phyloP scores from a whole-genome alignment of 768 basidiomycete genomes.

The Suillus fuscotomentosus region DNA sequence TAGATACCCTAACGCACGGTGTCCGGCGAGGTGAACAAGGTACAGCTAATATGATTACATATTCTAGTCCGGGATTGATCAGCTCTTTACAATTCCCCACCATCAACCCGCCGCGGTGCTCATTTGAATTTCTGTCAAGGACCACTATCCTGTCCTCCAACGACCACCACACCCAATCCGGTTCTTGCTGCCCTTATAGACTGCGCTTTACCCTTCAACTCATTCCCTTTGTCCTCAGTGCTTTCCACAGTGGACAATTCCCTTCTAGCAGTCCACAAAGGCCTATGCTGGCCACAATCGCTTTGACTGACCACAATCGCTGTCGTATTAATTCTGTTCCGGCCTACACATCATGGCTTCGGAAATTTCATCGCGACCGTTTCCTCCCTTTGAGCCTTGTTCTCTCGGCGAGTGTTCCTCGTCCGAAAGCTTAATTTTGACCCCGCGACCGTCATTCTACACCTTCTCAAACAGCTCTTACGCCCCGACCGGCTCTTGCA shows the following conservation, averaged over 20 bases:
- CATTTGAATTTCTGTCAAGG: neutral
- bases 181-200: constrained; percentile 3
- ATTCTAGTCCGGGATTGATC: neutral
- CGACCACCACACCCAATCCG: constrained; percentile 5
- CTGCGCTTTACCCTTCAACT: neutral
- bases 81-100: neutral
- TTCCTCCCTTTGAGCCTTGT: constrained; percentile 12
- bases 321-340: constrained; percentile 12
- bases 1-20: constrained; percentile 3
- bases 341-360: constrained; percentile 17
- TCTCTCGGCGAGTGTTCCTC: constrained; percentile 15
- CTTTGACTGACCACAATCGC: constrained; percentile 19
- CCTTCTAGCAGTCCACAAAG: constrained; percentile 23
- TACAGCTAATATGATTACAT: constrained; percentile 14
- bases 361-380: constrained; percentile 9
- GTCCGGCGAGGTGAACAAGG: constrained; percentile 14
- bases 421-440: constrained; percentile 13
- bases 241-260: neutral
- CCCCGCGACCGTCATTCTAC: constrained; percentile 21
- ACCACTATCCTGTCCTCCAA: constrained; percentile 4
- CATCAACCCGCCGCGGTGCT: neutral
- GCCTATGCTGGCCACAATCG: constrained; percentile 14
- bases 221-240: constrained; percentile 21
- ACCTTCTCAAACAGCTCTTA: constrained; percentile 5
- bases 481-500: constrained; percentile 1